A percentile compares a stretch with the other conserved stretches of the same genome.
Conservation (phyloP, 2,329 filamentous ascomycete genomes). For the Rasamsonia emersonii region DNA sequence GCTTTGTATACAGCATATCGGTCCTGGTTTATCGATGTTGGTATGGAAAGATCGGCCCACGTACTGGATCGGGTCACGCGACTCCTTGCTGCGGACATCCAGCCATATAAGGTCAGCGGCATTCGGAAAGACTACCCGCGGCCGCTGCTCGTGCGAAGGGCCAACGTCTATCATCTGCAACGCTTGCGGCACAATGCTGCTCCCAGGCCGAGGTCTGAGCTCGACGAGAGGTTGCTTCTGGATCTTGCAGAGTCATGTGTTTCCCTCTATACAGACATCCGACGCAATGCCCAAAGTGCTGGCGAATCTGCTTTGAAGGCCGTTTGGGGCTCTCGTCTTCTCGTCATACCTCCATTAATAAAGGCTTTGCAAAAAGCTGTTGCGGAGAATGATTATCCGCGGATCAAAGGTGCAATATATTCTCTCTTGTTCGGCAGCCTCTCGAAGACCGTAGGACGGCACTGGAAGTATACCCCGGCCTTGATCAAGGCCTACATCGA, state of each 20-base stretch:
- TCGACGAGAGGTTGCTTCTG: constrained; percentile 75
- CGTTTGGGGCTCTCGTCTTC: constrained; percentile 73
- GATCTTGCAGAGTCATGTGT: constrained; percentile 85
- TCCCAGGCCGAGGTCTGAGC: constrained; percentile 75
- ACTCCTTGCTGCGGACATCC: constrained; percentile 76
- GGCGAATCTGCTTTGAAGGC: constrained; percentile 90
- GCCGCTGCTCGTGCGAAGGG: constrained; percentile 82
- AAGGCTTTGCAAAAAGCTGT: constrained; percentile 70
- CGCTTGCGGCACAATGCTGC: constrained; percentile 90
- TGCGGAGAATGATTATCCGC: constrained; percentile 70
- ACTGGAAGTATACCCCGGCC: constrained; percentile 93
- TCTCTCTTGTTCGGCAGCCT: constrained; percentile 82
- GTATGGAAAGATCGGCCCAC: constrained; percentile 90
- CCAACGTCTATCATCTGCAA: constrained; percentile 89
- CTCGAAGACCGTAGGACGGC: constrained; percentile 74
- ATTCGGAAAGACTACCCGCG: constrained; percentile 87
- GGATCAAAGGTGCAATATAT: constrained; percentile 92
- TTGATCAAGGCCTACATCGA: constrained; percentile 84
- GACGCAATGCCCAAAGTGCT: constrained; percentile 84
- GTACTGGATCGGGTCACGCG: constrained; percentile 79
- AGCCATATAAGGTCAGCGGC: constrained; percentile 90
- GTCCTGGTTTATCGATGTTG: constrained; percentile 96
- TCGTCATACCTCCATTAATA: constrained; percentile 84
- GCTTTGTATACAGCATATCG: constrained; percentile 85
- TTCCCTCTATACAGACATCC: constrained; percentile 88